Conservation (phyloP, 2,329 filamentous ascomycete genomes). For the Exophiala dermatitidis region DNA sequence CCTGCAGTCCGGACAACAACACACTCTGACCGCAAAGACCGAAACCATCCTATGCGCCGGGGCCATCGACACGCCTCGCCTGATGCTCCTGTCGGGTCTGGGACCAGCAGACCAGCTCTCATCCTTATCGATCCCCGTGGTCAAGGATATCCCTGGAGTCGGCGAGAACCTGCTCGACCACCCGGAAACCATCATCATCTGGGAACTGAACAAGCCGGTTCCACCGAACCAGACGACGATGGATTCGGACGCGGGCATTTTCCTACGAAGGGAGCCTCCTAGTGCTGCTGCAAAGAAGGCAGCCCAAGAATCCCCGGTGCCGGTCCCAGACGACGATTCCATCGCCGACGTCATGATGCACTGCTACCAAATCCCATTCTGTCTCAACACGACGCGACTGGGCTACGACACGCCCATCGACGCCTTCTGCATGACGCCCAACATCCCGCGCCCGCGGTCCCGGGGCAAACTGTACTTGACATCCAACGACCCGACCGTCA, state of each 20-base stretch:
- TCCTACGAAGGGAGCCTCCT: conserved; percentile 68
- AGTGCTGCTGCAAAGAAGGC: conserved; percentile 55
- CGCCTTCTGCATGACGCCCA: conserved; percentile 89
- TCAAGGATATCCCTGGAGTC: conserved; percentile 55
- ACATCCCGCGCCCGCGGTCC: conserved; percentile 76
- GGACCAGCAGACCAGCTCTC: conserved; percentile 47
- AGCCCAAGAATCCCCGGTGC: conserved; percentile 38
- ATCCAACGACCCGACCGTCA: conserved; percentile 65
- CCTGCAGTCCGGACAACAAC: conserved; percentile 52
- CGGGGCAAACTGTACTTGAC: conserved; percentile 71
- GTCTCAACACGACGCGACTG: conserved; percentile 72
- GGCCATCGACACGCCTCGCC: conserved; percentile 70
- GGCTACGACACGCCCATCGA: conserved; percentile 66
- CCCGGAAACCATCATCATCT: conserved; percentile 60
- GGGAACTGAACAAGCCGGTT: conserved; percentile 74
- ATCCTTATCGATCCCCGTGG: conserved; percentile 50
- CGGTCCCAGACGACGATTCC: conserved; percentile 54
- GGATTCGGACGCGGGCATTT: conserved; percentile 84
- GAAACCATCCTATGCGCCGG: conserved; percentile 77
- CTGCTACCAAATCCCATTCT: conserved; percentile 93
- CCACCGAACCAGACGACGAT: conserved; percentile 77
- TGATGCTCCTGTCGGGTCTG: conserved; percentile 49
- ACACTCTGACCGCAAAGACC: conserved; percentile 53
- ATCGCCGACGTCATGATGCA: conserved; percentile 91
- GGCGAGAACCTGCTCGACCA: conserved; percentile 60